phyloP scores from a whole-genome alignment of 2,329 filamentous ascomycete species.

The Hymenoscyphus repandus region DNA sequence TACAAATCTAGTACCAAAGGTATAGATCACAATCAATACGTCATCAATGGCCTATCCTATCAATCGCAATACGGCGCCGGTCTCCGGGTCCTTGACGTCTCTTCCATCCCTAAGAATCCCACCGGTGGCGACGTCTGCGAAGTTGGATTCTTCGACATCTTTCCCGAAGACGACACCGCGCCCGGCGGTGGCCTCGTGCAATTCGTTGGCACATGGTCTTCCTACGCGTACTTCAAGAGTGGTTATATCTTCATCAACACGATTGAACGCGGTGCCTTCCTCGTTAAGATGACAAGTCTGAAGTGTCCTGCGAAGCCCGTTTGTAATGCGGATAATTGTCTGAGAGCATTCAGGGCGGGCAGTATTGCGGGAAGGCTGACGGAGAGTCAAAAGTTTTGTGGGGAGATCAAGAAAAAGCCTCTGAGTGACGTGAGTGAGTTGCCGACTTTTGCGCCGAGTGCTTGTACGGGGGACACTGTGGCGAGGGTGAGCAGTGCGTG shows the following conservation, averaged over 20 bases:
- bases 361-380: constrained; percentile 30
- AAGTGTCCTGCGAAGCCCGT: too few relatives aligned
- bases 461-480: constrained; percentile 9
- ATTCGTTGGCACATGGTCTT: not conserved
- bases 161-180: not conserved
- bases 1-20: constrained; percentile 35
- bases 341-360: constrained; percentile 32
- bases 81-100: constrained; percentile 34
- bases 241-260: not conserved
- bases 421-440: constrained; percentile 9
- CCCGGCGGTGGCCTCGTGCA: not conserved
- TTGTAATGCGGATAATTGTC: constrained; percentile 32
- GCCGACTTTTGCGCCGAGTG: constrained; percentile 6
- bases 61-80: constrained; percentile 47
- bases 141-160: too few relatives aligned
- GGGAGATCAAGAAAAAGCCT: constrained; percentile 10
- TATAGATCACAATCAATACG: constrained; percentile 44
- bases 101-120: constrained; percentile 32
- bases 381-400: constrained; percentile 32
- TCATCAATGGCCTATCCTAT: constrained; percentile 37
- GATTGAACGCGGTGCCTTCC: not conserved
- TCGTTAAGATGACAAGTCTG: not conserved
- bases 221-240: not conserved
- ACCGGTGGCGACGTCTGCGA: constrained; percentile 31
- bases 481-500: constrained; percentile 10